Base-by-base conservation (phyloP, 2,329 filamentous ascomycete species). In the Oidium heveae region DNA sequence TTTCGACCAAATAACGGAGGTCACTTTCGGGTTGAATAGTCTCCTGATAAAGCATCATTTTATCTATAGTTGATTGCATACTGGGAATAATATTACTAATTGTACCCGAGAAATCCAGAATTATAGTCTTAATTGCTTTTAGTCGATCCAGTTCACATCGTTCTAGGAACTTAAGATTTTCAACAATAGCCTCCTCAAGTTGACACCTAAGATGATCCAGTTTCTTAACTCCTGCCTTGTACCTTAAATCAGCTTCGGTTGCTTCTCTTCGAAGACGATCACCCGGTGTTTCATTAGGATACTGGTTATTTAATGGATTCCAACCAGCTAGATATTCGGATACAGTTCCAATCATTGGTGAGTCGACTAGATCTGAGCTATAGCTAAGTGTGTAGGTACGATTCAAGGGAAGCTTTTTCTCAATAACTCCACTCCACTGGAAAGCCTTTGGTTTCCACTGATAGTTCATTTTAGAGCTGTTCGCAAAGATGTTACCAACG, bases 11-110 rank as follows among this genome's bases (percentile, higher is more conserved):
- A 67, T 96, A 98, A 59, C 91, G 78, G 61, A 98, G 71, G 67
- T 98, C 91, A 41, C 86, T 84, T 51, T 80, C 67, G 6, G 91
- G 91, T 67, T 96, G 91, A n/a, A 98, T 85, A 0, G 91, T 96
- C 72, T 98, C 91, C 67, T 98, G 91, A 70, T 93, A 98, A 50
- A 98, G 75, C 80, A 98, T 87, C 88, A 98, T 95, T 66, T 93
- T 87, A 70, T 98, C 91, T 24, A 98, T 87, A 0, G 88, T 87
- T 56, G 89, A 89, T 68, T 96, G 91, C 58, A 98, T 71, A 64
- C 85, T 93, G 18, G 91, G 93, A 58, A 98, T 96, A 62, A 95
- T 89, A 64, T 98, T 98, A 73, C 89, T 89, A 67, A 98, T 85
- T 39, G 89, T 87, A 49, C 91, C 91, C 4, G 89, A 95, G 68